These are phyloP conservation scores for Yamadazyma oceani DNA, from an alignment of 1,139 yeast genomes.

Conservation along the genomic window DNA sequence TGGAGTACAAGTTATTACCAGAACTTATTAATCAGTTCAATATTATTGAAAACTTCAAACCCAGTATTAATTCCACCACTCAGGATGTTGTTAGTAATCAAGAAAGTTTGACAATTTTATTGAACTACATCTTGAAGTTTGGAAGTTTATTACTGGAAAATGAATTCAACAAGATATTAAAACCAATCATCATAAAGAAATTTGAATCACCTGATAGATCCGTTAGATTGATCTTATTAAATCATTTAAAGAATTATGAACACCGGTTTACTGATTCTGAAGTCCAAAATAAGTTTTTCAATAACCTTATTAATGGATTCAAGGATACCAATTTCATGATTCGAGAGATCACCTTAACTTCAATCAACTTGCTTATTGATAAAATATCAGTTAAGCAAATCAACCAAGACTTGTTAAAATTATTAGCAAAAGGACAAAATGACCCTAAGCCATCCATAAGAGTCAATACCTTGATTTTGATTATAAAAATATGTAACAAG, in stretches of 20 bases:
- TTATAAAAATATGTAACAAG: constrained; percentile 67
- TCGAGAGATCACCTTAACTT: constrained; percentile 77
- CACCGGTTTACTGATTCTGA: constrained; percentile 55
- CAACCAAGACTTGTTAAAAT: constrained; percentile 80
- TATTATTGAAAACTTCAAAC: constrained; percentile 21
- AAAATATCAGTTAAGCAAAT: constrained; percentile 77
- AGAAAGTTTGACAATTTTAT: constrained; percentile 40
- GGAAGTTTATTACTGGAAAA: constrained; percentile 38
- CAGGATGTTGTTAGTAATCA: constrained; percentile 34
- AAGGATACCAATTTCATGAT: constrained; percentile 80
- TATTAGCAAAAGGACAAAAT: constrained; percentile 83
- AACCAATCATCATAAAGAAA: constrained; percentile 64
- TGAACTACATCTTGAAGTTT: constrained; percentile 49
- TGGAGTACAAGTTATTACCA: constrained; percentile 67
- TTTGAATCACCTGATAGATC: constrained; percentile 75
- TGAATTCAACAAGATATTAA: constrained; percentile 46
- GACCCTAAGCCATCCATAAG: constrained; percentile 84
- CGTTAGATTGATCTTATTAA: constrained; percentile 67
- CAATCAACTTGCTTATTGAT: constrained; percentile 63
- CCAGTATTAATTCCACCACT: constrained; percentile 26
- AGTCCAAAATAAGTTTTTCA: constrained; percentile 69
- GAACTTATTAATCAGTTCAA: constrained; percentile 49
- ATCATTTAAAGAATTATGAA: constrained; percentile 58
- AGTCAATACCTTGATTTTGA: constrained; percentile 77
- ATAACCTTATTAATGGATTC: constrained; percentile 71